A percentile compares a stretch with the other conserved stretches of the same genome.
Conservation (phyloP, 805 yeast species). For the Metschnikowia proteae region DNA sequence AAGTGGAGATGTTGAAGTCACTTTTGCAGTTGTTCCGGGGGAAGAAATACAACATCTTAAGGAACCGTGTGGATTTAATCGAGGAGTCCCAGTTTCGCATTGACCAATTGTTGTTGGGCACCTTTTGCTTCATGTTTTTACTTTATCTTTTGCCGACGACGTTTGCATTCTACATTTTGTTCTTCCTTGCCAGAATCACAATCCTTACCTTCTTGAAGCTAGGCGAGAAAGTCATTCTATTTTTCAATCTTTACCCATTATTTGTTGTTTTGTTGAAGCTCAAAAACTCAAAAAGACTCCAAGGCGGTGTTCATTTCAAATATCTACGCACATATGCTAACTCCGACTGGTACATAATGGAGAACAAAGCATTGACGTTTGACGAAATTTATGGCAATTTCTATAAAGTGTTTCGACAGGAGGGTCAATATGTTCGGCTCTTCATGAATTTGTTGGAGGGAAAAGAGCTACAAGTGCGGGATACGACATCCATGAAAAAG, state of each 20-base stretch:
- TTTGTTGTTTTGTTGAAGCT: constrained; percentile 75
- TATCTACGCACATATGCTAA: constrained; percentile 13
- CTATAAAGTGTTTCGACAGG: constrained; percentile 14
- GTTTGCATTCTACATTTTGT: constrained; percentile 74
- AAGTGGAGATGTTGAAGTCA: constrained; percentile 61
- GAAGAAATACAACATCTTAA: constrained; percentile 74
- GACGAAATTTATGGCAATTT: constrained; percentile 35
- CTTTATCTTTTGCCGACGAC: constrained; percentile 83
- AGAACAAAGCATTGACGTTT: constrained; percentile 37
- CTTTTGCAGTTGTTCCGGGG: constrained; percentile 86
- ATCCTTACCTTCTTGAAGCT: constrained; percentile 47
- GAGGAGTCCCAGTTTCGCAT: constrained; percentile 58
- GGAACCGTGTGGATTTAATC: constrained; percentile 82
- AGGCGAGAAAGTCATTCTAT: constrained; percentile 57
- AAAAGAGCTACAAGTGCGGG: constrained; percentile 9
- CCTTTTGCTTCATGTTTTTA: constrained; percentile 76
- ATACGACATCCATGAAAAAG: constrained; percentile 15
- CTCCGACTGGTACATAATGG: constrained; percentile 27
- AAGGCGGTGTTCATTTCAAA: constrained; percentile 47
- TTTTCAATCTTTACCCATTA: constrained; percentile 79
- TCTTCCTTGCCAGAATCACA: constrained; percentile 55
- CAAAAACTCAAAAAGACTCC: constrained; percentile 68
- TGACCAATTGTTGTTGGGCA: constrained; percentile 85
- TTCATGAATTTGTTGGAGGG: constrained; percentile 16
- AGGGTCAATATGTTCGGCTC: constrained; percentile 16